Evolutionary conservation across 805 yeast species (phyloP).

Genomic region (Yamadazyma sp.): DNA sequence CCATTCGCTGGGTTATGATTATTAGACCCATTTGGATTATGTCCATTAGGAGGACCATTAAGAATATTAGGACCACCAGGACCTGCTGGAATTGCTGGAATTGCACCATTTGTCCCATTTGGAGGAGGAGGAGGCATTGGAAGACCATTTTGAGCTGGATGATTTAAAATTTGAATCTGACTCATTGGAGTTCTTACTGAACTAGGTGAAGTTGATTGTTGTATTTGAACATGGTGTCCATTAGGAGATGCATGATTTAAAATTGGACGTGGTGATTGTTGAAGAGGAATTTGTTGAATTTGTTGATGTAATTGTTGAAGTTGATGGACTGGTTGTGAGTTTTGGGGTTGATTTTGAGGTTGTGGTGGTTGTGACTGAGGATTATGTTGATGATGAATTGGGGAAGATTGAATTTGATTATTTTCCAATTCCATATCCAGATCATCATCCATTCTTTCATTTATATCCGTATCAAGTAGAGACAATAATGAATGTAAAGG

Average conservation of each 20-base stretch:
- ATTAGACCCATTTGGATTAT: too few species aligned
- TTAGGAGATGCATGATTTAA: slow-evolving; percentile 10
- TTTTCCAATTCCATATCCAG: background rate
- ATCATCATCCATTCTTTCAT: slow-evolving; percentile 2
- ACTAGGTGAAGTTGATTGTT: slow-evolving; percentile 12
- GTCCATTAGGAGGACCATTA: too few species aligned
- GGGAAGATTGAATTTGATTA: too few species aligned
- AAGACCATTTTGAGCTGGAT: background rate
- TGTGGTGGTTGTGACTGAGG: slow-evolving; percentile 27
- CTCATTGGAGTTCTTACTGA: background rate
- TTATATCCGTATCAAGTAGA: slow-evolving; percentile 2
- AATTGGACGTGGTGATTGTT: slow-evolving; percentile 10
- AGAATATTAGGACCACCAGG: background rate
- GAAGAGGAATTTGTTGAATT: too few species aligned
- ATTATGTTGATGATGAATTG: too few species aligned
- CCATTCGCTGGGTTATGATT: too few species aligned
- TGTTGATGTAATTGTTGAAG: too few species aligned
- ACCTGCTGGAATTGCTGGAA: background rate
- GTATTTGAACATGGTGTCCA: too few species aligned
- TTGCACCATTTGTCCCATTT: too few species aligned
- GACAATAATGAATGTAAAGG: slow-evolving; percentile 30
- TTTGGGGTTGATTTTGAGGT: slow-evolving; percentile 11
- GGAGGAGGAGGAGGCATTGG: background rate
- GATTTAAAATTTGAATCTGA: background rate
- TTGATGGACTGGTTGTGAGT: slow-evolving; percentile 8